phyloP scores from a whole-genome alignment of 169 alveolate genomes.

The Plasmodium reichenowi region DNA sequence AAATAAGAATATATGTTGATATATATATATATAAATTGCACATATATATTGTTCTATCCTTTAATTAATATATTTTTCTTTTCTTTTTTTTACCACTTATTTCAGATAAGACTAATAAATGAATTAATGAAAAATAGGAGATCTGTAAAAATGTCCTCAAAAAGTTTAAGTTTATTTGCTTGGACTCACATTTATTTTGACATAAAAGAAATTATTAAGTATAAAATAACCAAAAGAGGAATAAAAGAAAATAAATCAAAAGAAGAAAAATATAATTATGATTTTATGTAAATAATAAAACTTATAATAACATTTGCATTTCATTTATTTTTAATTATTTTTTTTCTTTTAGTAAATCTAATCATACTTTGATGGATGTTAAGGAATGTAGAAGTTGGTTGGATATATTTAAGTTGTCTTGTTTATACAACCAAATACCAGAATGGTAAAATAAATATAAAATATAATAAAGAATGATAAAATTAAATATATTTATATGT shows the following conservation, averaged over 20 bases:
- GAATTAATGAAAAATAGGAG: slow-evolving; percentile 73
- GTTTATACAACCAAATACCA: slow-evolving; percentile 69
- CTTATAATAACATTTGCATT: background rate
- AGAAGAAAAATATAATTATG: background rate
- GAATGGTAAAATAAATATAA: slow-evolving; percentile 38
- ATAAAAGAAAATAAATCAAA: background rate
- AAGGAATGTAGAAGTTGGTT: slow-evolving; percentile 60
- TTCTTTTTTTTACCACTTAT: background rate
- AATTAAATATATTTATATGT: background rate
- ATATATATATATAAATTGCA: background rate
- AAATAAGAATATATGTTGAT: background rate
- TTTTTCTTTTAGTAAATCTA: slow-evolving; percentile 37
- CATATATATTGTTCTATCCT: background rate
- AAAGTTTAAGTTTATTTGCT: slow-evolving; percentile 71
- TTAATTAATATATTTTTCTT: background rate
- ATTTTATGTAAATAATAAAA: background rate
- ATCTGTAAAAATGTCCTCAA: slow-evolving; percentile 51
- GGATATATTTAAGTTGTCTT: slow-evolving; percentile 63
- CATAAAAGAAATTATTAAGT: slow-evolving; percentile 57
- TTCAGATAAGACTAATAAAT: slow-evolving; percentile 68
- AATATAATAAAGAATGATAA: background rate
- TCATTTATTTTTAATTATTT: background rate
- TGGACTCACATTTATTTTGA: slow-evolving; percentile 72
- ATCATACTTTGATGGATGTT: slow-evolving; percentile 50
- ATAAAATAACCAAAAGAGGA: slow-evolving; percentile 14